Conservation (phyloP, 495 filamentous ascomycete genomes). For the Penicillium ochrochloron region DNA sequence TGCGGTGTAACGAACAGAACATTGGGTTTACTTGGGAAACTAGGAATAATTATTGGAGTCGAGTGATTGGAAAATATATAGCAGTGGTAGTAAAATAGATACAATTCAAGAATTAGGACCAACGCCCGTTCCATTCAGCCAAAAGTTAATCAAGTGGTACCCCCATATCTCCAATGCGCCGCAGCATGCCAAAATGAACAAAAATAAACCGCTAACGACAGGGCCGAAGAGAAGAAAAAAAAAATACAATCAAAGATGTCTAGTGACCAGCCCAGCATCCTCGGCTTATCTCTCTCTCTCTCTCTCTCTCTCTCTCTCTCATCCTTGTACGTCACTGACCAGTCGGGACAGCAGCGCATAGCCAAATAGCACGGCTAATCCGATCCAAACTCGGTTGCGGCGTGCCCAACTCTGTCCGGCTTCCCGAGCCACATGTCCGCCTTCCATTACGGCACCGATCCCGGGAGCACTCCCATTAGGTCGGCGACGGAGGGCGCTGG, state of each 20-base stretch:
- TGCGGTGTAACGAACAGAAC: conserved; percentile 25
- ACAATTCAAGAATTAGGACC: conserved; percentile 10
- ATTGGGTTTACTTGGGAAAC: neutral
- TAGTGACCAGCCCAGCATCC: conserved; percentile 12
- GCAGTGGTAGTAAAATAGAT: neutral
- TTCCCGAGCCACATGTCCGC: conserved; percentile 71
- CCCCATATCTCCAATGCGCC: conserved; percentile 24
- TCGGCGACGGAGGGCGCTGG: conserved; percentile 67
- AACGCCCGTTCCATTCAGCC: neutral
- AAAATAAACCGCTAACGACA: conserved; percentile 17
- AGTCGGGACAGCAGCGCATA: conserved; percentile 81
- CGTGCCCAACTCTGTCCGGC: conserved; percentile 81
- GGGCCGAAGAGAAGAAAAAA: conserved; percentile 9
- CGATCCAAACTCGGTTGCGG: conserved; percentile 75
- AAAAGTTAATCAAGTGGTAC: conserved; percentile 6
- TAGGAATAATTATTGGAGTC: too few relatives aligned
- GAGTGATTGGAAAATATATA: too few relatives aligned
- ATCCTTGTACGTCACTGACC: conserved; percentile 60
- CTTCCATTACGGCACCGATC: conserved; percentile 78
- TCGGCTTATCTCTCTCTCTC: neutral
- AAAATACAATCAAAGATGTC: conserved; percentile 13
- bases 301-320: conserved; percentile 9
- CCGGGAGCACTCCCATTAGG: conserved; percentile 69
- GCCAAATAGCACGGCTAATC: conserved; percentile 67
- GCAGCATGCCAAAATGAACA: conserved; percentile 22